Evolutionary conservation across 192 early-diverging fungal genomes (phyloP), one percentile per base, ranked within the genome.

Genomic region (Geranomyces variabilis): DNA sequence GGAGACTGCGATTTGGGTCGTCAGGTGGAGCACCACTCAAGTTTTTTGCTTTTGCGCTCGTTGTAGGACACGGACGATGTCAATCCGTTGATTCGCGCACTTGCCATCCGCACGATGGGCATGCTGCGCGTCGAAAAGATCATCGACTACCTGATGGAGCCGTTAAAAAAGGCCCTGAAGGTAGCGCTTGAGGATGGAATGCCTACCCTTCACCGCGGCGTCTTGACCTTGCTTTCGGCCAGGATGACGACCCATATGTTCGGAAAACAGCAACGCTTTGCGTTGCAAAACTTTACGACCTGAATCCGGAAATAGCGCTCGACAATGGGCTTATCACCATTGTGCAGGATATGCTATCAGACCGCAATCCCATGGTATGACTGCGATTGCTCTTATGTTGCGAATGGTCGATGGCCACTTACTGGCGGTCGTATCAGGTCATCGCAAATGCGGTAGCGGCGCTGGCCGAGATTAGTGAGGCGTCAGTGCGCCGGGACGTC

Each of bases 41-140:
- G 5, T 10, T 41, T 41, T 41, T 7, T 7, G 36, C 36, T 41
- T 41, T 41, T 41, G 36, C 36, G 36, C 36, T 10, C 36, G 3
- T 41, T 3, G 71, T 61, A 93, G 93, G 97, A 99, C 69, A 89
- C 94, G 7, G 93, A 97, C 77, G 94, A 99, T 72, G 61, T 80
- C 21, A 99, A 98, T 77, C 97, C 97, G 45, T 81, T 99, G 26
- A 97, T 97, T 66, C 87, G 97, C 30, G 95, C 96, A 0, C 81
- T 99, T 66, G 93, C 97, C 53, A 95, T 99, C 69, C 90, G 97
- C 33, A 99, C 96, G 19, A 99, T 99, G 97, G 95, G 96, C 31
- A 98, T 94, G 76, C 79, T 99, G 66, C 92, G 94, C 29, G 97
- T 97, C 0, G 91, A 96, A 59, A 93, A 94, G 76, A 95, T 99